Evolutionary conservation across 2,329 filamentous ascomycete species (phyloP).

Genomic region (Epichloe gansuensis): DNA sequence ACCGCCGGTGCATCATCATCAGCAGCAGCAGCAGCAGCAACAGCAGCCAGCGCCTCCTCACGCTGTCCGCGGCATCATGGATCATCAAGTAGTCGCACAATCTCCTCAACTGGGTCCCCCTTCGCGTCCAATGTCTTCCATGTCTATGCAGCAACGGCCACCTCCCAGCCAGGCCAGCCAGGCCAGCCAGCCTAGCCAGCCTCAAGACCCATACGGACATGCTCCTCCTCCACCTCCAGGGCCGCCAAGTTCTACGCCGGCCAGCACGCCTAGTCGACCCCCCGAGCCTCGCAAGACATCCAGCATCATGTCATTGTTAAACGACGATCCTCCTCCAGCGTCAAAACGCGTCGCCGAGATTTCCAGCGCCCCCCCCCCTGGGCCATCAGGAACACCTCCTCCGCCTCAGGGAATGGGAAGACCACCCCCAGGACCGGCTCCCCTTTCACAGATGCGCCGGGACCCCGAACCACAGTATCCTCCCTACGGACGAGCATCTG

Average conservation of each 20-base stretch:
- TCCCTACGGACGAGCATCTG: constrained; percentile 26
- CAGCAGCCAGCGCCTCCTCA: neutral
- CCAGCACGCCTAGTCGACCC: constrained; percentile 20
- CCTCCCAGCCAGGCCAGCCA: constrained; percentile 14
- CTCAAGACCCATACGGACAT: constrained; percentile 18
- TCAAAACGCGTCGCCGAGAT: constrained; percentile 41
- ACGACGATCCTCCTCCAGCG: constrained; percentile 40
- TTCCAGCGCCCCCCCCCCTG: constrained; percentile 21
- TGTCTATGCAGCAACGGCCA: constrained; percentile 24
- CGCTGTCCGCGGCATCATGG: constrained; percentile 22
- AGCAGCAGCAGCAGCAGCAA: neutral
- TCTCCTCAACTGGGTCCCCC: constrained; percentile 28
- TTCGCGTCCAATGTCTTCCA: constrained; percentile 24
- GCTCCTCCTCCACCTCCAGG: constrained; percentile 16
- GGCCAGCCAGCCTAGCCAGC: constrained; percentile 6
- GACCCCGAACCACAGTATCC: constrained; percentile 36
- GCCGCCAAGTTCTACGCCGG: neutral
- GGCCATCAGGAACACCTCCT: constrained; percentile 38
- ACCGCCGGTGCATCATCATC: constrained; percentile 19
- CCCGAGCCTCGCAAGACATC: constrained; percentile 46
- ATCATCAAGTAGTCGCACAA: constrained; percentile 24
- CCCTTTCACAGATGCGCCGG: constrained; percentile 32
- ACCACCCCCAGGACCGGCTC: constrained; percentile 22
- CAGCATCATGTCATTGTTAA: constrained; percentile 49
- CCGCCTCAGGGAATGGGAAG: constrained; percentile 34